Evolutionary conservation across 2,329 filamentous ascomycete genomes (phyloP), one percentile per base, ranked within the genome.

Genomic region (Cladophialophora chaetospira): DNA sequence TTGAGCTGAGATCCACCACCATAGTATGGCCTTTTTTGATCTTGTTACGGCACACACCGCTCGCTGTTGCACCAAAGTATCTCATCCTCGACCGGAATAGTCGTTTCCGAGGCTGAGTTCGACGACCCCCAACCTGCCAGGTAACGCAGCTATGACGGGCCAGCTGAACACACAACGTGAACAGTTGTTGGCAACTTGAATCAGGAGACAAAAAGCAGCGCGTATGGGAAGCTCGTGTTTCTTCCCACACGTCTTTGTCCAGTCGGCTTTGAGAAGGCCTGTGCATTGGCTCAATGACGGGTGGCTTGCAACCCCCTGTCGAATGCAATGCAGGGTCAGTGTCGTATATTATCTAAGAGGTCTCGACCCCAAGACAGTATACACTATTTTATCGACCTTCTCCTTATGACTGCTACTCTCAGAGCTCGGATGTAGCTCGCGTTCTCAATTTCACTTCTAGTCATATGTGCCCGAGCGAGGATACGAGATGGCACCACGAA

Each of bases 401-500:
- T 29, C 5, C 26, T 42, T 31, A 10, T 19, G 23, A n/a, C 36
- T 40, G 33, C 15, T n/a, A n/a, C n/a, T n/a, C n/a, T 17, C n/a
- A 33, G 19, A 8, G 33, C 15, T 57, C 48, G 42, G 31, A 49
- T 26, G 28, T 36, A 36, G 19, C 15, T 13, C 49, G 23, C 31
- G 43, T 13, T 10, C 17, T 31, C 28, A 15, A 25, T 49, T 25
- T 17, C 19, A 29, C 26, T 8, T 6, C 19, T 38, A 10, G 29
- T 29, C 48, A 40, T 23, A 60, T 60, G 57, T 40, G 17, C 57
- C 26, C 9, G 10, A 11, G 3, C 33, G 42, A 29, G 6, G 5
- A n/a, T 44, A 23, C 47, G 29, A 33, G 17, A 60, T 60, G 57
- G 57, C 46, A 29, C 47, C 46, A 44, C 46, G 42, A 44, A 36